Evolutionary conservation across 345 rosid species (phyloP).

Genomic region (Hevea brasiliensis): DNA sequence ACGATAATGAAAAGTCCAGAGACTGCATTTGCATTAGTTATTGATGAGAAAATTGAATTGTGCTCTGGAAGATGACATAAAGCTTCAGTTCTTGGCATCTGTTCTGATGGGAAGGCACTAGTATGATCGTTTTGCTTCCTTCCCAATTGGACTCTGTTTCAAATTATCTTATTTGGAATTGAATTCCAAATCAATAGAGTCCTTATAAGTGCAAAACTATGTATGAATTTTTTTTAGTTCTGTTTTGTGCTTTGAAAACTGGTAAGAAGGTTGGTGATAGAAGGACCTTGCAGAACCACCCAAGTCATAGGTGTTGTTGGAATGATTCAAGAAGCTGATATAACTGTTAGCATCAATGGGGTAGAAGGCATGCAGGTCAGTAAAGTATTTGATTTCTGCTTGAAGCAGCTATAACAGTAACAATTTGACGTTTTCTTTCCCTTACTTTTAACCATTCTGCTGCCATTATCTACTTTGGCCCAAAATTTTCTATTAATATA

Average conservation of each 20-base stretch:
- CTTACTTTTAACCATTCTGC: too few relatives aligned
- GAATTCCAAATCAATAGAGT: background rate
- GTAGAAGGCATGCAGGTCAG: slow-evolving; percentile 99
- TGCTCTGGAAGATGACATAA: slow-evolving; percentile 82
- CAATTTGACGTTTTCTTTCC: background rate
- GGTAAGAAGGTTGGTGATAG: slow-evolving; percentile 93
- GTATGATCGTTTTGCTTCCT: slow-evolving; percentile 40
- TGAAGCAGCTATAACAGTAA: background rate
- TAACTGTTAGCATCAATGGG: slow-evolving; percentile 95
- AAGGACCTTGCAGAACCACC: too few relatives aligned
- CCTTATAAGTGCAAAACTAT: background rate
- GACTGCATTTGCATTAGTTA: slow-evolving; percentile 90
- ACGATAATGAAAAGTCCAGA: slow-evolving; percentile 86
- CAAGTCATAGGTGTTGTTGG: slow-evolving; percentile 95
- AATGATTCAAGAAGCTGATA: slow-evolving; percentile 99
- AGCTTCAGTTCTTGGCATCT: slow-evolving; percentile 77
- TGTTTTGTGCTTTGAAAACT: slow-evolving; percentile 27
- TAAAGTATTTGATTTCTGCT: slow-evolving; percentile 21
- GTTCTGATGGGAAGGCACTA: slow-evolving; percentile 96
- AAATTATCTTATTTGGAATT: background rate
- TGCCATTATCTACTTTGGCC: too few relatives aligned
- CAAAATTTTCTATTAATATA: too few relatives aligned
- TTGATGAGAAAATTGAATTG: slow-evolving; percentile 82
- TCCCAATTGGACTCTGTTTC: background rate
- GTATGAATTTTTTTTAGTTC: background rate